Percentiles rank a stretch among this genome's conserved stretches.
Conservation (phyloP, 148 eudicot genomes). For the Silene conica region DNA sequence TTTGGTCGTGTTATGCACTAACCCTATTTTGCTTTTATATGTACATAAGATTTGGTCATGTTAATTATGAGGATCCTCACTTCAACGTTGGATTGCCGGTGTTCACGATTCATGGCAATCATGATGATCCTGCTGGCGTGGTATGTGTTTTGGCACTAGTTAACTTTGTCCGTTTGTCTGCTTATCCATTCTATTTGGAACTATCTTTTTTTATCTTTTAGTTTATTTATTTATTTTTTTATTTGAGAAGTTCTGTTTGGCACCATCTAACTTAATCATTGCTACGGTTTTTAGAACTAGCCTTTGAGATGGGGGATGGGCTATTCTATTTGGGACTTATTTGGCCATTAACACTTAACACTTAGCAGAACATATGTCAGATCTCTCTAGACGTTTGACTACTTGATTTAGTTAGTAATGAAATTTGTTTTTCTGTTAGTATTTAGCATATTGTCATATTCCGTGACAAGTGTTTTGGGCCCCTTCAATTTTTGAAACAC, state of each 20-base stretch:
- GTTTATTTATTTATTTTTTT: too few species aligned
- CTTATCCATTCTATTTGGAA: not conserved
- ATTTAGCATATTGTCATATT: not conserved
- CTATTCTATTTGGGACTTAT: not conserved
- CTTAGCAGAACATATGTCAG: not conserved
- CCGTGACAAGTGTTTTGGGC: not conserved
- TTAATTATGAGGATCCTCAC: slow-evolving; percentile 97
- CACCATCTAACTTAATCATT: too few species aligned
- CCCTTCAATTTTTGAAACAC: not conserved
- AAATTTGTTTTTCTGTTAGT: not conserved
- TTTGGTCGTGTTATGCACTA: not conserved
- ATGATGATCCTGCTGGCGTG: slow-evolving; percentile 99
- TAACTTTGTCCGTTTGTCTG: not conserved
- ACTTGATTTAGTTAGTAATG: not conserved
- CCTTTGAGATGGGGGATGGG: not conserved
- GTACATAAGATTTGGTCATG: slow-evolving; percentile 85
- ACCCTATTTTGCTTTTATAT: not conserved
- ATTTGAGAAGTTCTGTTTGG: not conserved
- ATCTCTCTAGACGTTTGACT: not conserved
- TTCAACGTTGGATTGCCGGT: slow-evolving; percentile 98
- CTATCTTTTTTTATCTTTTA: too few species aligned
- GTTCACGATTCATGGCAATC: slow-evolving; percentile 99
- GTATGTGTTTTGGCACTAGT: slow-evolving; percentile 38
- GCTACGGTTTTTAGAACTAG: not conserved
- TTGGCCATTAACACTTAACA: not conserved